Evolutionary conservation across 176 grass and related monocot species (phyloP).

Genomic region (Pontederia paniculata): DNA sequence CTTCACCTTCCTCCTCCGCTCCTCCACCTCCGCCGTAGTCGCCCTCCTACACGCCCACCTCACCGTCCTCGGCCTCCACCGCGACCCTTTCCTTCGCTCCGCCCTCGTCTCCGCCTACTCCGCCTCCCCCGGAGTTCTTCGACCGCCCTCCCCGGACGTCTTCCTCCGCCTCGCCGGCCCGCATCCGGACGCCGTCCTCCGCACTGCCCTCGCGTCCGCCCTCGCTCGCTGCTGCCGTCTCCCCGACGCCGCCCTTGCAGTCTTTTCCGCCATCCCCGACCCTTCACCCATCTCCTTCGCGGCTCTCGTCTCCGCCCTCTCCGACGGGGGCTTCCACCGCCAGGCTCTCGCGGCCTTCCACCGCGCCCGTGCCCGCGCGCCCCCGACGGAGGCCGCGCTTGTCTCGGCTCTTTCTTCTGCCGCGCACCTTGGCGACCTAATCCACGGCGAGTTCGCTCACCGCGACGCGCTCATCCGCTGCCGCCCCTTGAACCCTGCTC

Average conservation of each 20-base stretch:
- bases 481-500: not conserved
- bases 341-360: constrained; percentile 3
- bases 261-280: constrained; percentile 4
- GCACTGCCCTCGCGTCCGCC: constrained; percentile 15
- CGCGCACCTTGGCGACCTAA: constrained; percentile 8
- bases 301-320: constrained; percentile 6
- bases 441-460: constrained; percentile 8
- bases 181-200: constrained; percentile 10
- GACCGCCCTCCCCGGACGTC: not conserved
- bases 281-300: constrained; percentile 8
- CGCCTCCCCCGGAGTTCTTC: not conserved
- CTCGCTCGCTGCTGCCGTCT: constrained; percentile 14
- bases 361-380: not conserved
- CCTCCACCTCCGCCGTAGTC: not conserved
- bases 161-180: constrained; percentile 4
- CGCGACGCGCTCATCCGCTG: not conserved
- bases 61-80: constrained; percentile 8
- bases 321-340: not conserved
- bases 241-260: constrained; percentile 2
- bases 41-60: not conserved
- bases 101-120: constrained; percentile 18
- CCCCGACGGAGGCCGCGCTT: constrained; percentile 11
- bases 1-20: constrained; percentile 20
- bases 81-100: constrained; percentile 18
- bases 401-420: constrained; percentile 13